Evolutionary conservation across 352 stramenopile genomes (phyloP).

Genomic region (Phytophthora litchii): DNA sequence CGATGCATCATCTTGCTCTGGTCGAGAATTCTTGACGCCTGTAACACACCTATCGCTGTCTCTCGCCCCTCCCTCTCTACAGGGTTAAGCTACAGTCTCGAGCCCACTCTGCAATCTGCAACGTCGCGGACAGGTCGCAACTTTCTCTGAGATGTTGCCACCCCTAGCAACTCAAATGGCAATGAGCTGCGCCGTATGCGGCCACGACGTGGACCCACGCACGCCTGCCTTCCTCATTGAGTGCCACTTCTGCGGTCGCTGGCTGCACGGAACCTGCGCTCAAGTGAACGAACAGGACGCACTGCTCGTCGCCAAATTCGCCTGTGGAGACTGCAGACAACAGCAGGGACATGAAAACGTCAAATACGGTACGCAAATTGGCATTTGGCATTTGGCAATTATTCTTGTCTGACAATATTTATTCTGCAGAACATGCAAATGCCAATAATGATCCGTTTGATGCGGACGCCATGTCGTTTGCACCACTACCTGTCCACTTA

Average conservation of each 20-base stretch:
- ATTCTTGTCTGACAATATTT: conserved; percentile 3
- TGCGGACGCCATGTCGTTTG: conserved; percentile 39
- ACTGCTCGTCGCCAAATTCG: conserved; percentile 62
- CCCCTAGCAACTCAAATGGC: background rate
- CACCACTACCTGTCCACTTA: conserved; percentile 52
- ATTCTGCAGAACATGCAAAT: conserved; percentile 13
- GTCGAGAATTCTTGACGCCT: conserved; percentile 13
- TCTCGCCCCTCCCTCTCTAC: conserved; percentile 17
- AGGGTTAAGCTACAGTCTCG: conserved; percentile 8
- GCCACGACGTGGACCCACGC: conserved; percentile 35
- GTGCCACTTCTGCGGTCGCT: conserved; percentile 71
- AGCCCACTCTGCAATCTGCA: conserved; percentile 25
- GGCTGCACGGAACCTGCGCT: conserved; percentile 64
- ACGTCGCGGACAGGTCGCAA: conserved; percentile 12
- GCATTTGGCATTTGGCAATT: background rate
- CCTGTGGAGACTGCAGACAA: conserved; percentile 43
- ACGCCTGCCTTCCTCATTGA: conserved; percentile 58
- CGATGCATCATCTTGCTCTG: conserved; percentile 16
- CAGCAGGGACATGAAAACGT: conserved; percentile 45
- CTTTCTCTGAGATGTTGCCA: conserved; percentile 11
- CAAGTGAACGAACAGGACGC: conserved; percentile 62
- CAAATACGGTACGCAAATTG: conserved; percentile 39
- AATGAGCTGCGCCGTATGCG: conserved; percentile 33
- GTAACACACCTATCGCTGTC: conserved; percentile 19
- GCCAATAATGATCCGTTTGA: conserved; percentile 20